Percentiles rank a stretch among this genome's conserved stretches.
Evolutionary conservation across 805 yeast species (phyloP).

Genomic region (Pichia scutulata): DNA sequence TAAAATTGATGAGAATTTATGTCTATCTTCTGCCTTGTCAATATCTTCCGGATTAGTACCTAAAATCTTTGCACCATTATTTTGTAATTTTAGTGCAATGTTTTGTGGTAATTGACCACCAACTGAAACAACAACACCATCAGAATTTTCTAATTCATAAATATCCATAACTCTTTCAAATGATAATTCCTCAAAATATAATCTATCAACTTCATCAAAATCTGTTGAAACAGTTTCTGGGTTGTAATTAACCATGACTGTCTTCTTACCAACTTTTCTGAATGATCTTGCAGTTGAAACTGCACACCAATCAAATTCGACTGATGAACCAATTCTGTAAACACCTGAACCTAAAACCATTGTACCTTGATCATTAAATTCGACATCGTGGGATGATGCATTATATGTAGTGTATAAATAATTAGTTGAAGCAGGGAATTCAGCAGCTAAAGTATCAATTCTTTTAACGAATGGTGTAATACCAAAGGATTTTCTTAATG

Average conservation of each 20-base stretch:
- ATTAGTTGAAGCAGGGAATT: conserved; percentile 96
- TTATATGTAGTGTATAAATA: conserved; percentile 94
- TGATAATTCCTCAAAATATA: conserved; percentile 91
- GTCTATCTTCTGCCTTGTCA: conserved; percentile 97
- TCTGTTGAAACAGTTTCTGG: conserved; percentile 99
- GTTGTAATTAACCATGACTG: conserved; percentile 94
- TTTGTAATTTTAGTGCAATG: conserved; percentile 79
- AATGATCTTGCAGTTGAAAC: conserved; percentile 93
- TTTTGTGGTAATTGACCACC: conserved; percentile 99
- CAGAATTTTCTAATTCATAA: conserved; percentile 82
- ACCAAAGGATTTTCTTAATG: conserved; percentile 69
- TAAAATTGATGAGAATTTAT: conserved; percentile 89
- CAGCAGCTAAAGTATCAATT: conserved; percentile 96
- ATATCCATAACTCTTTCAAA: conserved; percentile 97
- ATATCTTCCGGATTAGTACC: conserved; percentile 95
- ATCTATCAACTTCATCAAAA: conserved; percentile 95
- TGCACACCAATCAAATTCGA: conserved; percentile 99
- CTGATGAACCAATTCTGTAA: conserved; percentile 96
- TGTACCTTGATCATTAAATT: conserved; percentile 83
- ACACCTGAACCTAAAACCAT: conserved; percentile 98
- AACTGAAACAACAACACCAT: conserved; percentile 90
- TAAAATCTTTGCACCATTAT: conserved; percentile 76
- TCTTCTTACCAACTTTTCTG: conserved; percentile 78
- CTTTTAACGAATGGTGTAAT: conserved; percentile 91
- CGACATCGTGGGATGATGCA: conserved; percentile 78